Evolutionary conservation across 306 rosid genomes (phyloP), one percentile per base, ranked within the genome.

Genomic region (Dalbergia oliveri): DNA sequence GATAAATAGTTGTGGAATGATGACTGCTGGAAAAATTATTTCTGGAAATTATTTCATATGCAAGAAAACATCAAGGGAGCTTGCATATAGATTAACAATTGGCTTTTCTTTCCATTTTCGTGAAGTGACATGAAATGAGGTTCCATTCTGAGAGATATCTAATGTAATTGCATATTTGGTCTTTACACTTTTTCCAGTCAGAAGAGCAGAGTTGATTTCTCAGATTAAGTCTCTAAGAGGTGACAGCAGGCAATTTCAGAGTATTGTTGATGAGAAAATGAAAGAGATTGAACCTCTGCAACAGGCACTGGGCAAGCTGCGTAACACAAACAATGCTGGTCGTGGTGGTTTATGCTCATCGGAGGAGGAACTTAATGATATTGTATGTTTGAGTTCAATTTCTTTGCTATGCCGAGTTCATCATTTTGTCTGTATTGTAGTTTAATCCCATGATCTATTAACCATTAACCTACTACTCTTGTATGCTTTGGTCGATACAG

Each of bases 271-370:
- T 51, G 98, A 87, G 88, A 96, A 93, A 84, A 80, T 84, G 37
- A 96, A 83, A 87, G 97, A 91, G 90, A 91, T 93, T 5, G 97
- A 88, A 72, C 98, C 99, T 56, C 88, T 93, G 49, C 94, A 89
- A 67, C 96, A 91, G 84, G 99, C 97, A 78, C 84, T 95, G 79
- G 97, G 96, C 49, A 90, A 91, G 93, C 84, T 95, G 79, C 99
- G 99, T 16, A 89, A 54, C 83, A 75, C 97, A 23, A 89, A 87
- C 80, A 85, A 70, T 85, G 88, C 79, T 0, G 94, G 88, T 39
- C 92, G 91, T 51, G 88, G 82, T 75, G 92, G 94, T 85, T 37
- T 96, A 72, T 93, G 97, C 81, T 91, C 97, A 76, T 93, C 99
- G 12, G 99, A 93, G 91, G 93, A 85, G 79, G 99, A 96, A 87